These are phyloP conservation scores for Neurospora sp. DNA, from an alignment of 495 filamentous ascomycete species.

Conservation along the genomic window DNA sequence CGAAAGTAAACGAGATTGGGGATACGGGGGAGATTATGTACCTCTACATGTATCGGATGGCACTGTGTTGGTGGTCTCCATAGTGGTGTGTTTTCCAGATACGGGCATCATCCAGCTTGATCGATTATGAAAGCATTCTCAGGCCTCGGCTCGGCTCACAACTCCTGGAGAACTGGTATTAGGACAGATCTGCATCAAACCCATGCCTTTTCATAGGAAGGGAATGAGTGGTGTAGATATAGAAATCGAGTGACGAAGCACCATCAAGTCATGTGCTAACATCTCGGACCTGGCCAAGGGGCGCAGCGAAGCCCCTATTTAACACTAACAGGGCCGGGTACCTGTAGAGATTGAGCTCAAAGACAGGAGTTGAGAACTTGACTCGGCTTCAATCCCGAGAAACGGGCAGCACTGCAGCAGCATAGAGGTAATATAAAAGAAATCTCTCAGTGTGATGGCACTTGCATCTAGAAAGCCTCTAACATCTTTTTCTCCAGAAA, in stretches of 20 bases:
- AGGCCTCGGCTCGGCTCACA: background rate
- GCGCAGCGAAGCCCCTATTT: background rate
- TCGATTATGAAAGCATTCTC: background rate
- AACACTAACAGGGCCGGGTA: background rate
- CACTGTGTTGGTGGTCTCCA: background rate
- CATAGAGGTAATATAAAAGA: background rate
- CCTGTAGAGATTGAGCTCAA: background rate
- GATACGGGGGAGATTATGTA: background rate
- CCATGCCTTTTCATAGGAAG: background rate
- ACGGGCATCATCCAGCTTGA: background rate
- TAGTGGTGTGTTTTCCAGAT: background rate
- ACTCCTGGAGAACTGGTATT: background rate
- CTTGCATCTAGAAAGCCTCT: background rate
- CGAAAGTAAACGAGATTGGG: background rate
- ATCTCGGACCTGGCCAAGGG: background rate
- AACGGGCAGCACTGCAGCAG: background rate
- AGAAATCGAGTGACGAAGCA: background rate
- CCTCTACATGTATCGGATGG: background rate
- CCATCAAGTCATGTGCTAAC: background rate
- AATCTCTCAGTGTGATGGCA: background rate
- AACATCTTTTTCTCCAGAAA: background rate
- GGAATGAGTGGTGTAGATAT: background rate
- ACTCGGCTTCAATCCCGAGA: background rate
- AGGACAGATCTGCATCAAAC: background rate
- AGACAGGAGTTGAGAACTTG: background rate